Evolutionary conservation across 2,329 filamentous ascomycete genomes (phyloP), one percentile per base, ranked within the genome.

Genomic region (Ophiostoma sp.): DNA sequence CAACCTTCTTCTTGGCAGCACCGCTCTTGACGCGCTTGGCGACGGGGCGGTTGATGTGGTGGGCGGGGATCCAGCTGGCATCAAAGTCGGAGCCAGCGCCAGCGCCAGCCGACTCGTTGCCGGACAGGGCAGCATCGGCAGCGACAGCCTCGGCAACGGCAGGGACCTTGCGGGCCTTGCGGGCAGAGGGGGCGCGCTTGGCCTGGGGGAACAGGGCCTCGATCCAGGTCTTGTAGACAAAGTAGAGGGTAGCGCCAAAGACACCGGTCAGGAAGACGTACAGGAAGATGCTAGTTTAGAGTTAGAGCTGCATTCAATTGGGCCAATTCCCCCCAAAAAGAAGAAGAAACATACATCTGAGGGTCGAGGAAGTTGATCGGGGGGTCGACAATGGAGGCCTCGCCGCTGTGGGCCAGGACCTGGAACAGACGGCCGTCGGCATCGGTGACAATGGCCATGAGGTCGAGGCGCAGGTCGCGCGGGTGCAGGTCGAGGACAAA

Each of bases 151-250:
- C 68, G 11, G 39, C 17, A 4, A 23, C 60, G 5, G 13, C 67
- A 4, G 67, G 71, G 71, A 87, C 85, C 82, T 91, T 90, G 85
- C 91, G 92, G 75, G 80, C 80, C 78, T 88, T 88, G 77, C 84
- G 86, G 74, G 85, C 81, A 39, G 85, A 81, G 76, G 82, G 83
- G 71, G 86, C 83, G 73, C 89, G 87, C 83, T 93, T 91, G 75
- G 90, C 89, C 85, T 97, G 93, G 67, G 95, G 94, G 85, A 98
- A 97, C 78, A 99, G 91, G 17, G 93, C 90, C 77, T 93, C 92
- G 81, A 99, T 91, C 93, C 94, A 98, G 77, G 94, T 96, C 84
- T 90, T 95, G 87, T 99, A 99, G 83, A 97, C 93, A 81, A 97
- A 97, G 88, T 94, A 97, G 79, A 90, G 87, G 69, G 90, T 93